Conservation (phyloP, 2,329 filamentous ascomycete species). For the Thelonectria rubi region DNA sequence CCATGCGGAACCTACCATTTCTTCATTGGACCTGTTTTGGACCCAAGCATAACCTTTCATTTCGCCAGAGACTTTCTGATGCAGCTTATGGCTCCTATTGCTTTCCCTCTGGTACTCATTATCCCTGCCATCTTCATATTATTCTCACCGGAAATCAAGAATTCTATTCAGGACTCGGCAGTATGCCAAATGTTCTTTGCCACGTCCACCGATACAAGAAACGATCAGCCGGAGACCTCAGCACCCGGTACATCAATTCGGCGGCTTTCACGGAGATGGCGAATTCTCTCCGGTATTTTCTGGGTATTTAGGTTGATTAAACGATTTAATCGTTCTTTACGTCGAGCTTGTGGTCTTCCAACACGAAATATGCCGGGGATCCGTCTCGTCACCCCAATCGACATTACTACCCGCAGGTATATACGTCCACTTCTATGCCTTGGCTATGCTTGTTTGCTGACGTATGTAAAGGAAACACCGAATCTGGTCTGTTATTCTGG, state of each 20-base stretch:
- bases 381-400: too few relatives aligned
- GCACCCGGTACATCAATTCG: neutral
- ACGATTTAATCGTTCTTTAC: too few relatives aligned
- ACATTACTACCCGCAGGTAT: neutral
- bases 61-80: too few relatives aligned
- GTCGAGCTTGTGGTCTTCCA: too few relatives aligned
- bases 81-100: neutral
- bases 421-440: neutral
- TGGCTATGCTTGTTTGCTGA: neutral
- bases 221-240: neutral
- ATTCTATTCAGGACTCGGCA: neutral
- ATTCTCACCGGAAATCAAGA: neutral
- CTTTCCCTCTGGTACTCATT: neutral
- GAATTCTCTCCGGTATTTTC: neutral
- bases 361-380: too few relatives aligned
- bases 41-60: too few relatives aligned
- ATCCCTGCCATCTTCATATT: neutral
- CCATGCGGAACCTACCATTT: too few relatives aligned
- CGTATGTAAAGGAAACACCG: neutral
- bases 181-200: neutral
- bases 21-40: too few relatives aligned
- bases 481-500: neutral
- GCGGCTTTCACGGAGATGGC: neutral
- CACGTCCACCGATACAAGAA: neutral
- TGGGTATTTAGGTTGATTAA: too few relatives aligned